These are phyloP conservation scores for Solanum habrochaites DNA, from an alignment of 257 asterid genomes.

Conservation along the genomic window DNA sequence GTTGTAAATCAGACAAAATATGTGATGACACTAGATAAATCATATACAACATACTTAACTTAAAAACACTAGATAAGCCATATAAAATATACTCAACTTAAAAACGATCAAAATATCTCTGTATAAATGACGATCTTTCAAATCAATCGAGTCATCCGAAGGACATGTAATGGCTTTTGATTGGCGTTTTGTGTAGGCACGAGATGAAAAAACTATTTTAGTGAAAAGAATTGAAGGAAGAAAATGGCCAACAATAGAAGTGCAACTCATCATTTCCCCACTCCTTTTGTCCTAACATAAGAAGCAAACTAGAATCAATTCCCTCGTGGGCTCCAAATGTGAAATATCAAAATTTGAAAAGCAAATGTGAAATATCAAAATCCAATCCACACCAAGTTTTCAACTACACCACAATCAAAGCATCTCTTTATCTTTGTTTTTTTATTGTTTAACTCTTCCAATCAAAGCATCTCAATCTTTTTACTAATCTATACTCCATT, in stretches of 20 bases:
- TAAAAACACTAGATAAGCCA: too few species aligned
- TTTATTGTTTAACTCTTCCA: background rate
- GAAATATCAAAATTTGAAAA: background rate
- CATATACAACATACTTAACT: too few species aligned
- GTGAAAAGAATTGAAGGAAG: background rate
- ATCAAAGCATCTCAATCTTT: background rate
- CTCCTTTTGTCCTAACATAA: background rate
- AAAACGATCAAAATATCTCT: too few species aligned
- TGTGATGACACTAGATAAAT: too few species aligned
- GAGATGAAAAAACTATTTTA: background rate
- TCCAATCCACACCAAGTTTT: background rate
- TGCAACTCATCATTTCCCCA: background rate
- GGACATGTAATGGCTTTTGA: background rate
- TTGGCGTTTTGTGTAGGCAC: background rate
- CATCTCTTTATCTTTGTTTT: background rate
- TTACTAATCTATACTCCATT: background rate
- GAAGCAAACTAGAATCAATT: background rate
- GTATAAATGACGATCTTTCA: rapidly evolving
- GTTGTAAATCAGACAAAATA: rapidly evolving
- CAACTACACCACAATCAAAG: background rate
- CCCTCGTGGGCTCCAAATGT: background rate
- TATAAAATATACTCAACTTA: too few species aligned
- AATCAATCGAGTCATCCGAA: background rate
- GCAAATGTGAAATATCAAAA: background rate
- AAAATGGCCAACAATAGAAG: background rate